Evolutionary conservation across 139 green algal genomes (phyloP), one percentile per base, ranked within the genome.

Genomic region (Tetradesmus obliquus): DNA sequence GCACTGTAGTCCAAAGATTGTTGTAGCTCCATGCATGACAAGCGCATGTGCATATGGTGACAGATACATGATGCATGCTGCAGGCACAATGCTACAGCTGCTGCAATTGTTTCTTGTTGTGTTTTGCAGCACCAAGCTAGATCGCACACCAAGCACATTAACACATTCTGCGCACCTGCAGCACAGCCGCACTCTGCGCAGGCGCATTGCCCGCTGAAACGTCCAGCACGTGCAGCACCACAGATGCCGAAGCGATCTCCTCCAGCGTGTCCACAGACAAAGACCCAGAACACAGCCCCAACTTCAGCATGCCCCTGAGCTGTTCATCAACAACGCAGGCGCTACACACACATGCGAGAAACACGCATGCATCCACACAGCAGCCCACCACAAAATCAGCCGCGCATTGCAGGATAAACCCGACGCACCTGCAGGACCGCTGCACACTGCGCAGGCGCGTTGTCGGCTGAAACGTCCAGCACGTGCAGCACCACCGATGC

Each of bases 201-300:
- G 94, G 93, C 0, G 97, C 97, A 82, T 95, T 94, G 15, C 94
- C 93, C 81, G 97, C 94, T 53, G 87, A 95, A 53, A 99, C 96
- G 91, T 99, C 98, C 92, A 99, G 96, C 72, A 99, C 96, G 94
- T 99, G 98, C 90, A 99, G 82, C 17, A 99, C 88, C 74, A 96
- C 72, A 6, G 88, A 45, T 79, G 98, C 96, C 24, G 98, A 97
- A 6, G 87, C 90, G 69, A 99, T 98, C 92, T 99, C 98, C 91
- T 99, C 98, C 71, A 99, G 95, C 1, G 98, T 99, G 6, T 98
- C 98, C 54, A 45, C 32, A 45, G 0, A 45, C 32, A 45, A 1
- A 45, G 32, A 45, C 32, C 32, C 0, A 45, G 32, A 45, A 45
- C 32, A 45, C 32, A 45, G 32, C 32, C 32, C 32, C 32, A 45